Conservation (phyloP, 2,329 filamentous ascomycete species). For the Phyllosticta citriasiana region DNA sequence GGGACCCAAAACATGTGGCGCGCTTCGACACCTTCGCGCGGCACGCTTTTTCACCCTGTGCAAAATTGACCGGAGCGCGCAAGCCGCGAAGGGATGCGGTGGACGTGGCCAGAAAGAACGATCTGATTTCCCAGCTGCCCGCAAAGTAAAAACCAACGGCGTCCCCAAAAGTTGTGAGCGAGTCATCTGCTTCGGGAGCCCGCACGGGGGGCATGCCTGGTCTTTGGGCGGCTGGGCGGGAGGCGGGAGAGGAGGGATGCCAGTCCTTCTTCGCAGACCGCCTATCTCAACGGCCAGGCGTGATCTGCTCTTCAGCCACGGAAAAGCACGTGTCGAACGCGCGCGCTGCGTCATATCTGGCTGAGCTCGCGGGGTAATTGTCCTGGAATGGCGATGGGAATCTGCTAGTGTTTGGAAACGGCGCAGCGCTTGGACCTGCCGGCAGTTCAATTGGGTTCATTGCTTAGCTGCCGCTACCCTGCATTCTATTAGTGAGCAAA, state of each 20-base stretch:
- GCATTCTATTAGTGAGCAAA: not conserved
- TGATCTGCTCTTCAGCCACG: not conserved
- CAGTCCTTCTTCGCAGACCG: not conserved
- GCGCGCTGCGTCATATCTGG: not conserved
- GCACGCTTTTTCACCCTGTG: not conserved
- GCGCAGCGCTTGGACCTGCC: not conserved
- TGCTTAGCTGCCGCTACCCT: not conserved
- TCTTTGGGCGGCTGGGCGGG: not conserved
- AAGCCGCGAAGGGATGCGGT: not conserved
- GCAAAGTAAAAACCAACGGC: not conserved
- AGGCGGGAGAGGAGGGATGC: not conserved
- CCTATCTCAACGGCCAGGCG: not conserved
- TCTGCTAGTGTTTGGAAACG: not conserved
- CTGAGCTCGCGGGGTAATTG: not conserved
- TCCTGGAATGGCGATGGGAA: not conserved
- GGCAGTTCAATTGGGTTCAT: not conserved
- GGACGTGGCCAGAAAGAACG: not conserved
- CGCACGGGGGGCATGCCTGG: not conserved
- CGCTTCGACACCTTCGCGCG: not conserved
- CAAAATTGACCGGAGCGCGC: not conserved
- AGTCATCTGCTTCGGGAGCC: not conserved
- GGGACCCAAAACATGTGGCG: not conserved
- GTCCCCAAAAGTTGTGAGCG: not conserved
- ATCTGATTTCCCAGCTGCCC: not conserved
- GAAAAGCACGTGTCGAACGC: not conserved